Base-by-base conservation (phyloP, 2,329 filamentous ascomycete species). In the Coniosporium tulheliwenetii region DNA sequence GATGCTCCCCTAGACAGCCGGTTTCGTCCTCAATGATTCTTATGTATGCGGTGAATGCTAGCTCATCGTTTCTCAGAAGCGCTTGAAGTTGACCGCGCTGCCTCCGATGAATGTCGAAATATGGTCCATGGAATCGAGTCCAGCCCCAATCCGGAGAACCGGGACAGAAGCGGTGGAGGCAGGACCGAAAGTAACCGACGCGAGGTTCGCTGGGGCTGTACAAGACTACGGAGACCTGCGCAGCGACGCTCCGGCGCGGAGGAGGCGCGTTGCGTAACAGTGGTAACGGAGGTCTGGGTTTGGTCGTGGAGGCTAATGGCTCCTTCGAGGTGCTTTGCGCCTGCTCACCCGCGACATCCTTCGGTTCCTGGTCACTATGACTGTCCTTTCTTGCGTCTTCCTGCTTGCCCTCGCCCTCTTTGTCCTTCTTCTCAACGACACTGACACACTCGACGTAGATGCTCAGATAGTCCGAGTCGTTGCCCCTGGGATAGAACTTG, bases 191-290 rank as follows among this genome's bases (percentile, higher is more conserved):
- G 52, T 69, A 69, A 43, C 72, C 66, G 4, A 73, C 72, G 5
- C 73, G 67, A 37, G 75, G 75, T 48, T 79, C 75, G 19, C 65
- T 61, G 0, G 75, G 75, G 45, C 79, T 79, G 60, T 79, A 79
- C 38, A 78, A 59, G 37, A 78, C 67, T 16, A 79, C 67, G 33
- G 69, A 70, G 31, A 79, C 64, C 52, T 79, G 75, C 2, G 73
- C 75, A n/a, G 75, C 67, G 9, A 68, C 55, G 14, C 62, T 61
- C 13, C 63, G 59, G 48, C 63, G 64, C 10, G 53, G 57, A 29
- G 64, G 30, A 14, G 46, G 45, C 38, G 53, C 53, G 1, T 50
- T 14, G 31, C 15, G 15, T 14, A 41, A 2, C 8, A 61, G 50
- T 13, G 60, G 60, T n/a, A 63, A 45, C 13, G 60, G 57, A 26